Evolutionary conservation across 2,329 filamentous ascomycete species (phyloP).

Genomic region (Colletotrichum somersetense): DNA sequence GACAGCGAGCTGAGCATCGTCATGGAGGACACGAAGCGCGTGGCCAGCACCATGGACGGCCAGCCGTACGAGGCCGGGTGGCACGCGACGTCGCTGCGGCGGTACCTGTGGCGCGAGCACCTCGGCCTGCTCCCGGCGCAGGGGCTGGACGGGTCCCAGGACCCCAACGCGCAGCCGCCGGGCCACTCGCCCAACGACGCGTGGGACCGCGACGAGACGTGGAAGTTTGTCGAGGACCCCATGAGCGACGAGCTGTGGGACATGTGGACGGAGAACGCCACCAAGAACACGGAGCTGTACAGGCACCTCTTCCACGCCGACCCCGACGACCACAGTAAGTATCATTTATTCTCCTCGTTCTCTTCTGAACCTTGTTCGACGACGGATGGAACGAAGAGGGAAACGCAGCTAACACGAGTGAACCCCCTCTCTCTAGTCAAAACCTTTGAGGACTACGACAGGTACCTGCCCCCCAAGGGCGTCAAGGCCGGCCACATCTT

Average conservation of each 20-base stretch:
- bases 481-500: constrained; percentile 89
- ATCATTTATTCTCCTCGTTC: constrained; percentile 46
- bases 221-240: constrained; percentile 78
- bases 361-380: neutral
- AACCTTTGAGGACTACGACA: constrained; percentile 91
- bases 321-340: constrained; percentile 80
- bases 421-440: constrained; percentile 66
- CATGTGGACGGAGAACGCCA: constrained; percentile 77
- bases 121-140: constrained; percentile 84
- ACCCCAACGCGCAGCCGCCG: constrained; percentile 81
- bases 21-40: constrained; percentile 82
- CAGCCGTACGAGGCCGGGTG: constrained; percentile 81
- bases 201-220: constrained; percentile 69
- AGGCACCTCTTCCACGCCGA: constrained; percentile 88
- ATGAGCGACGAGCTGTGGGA: constrained; percentile 75
- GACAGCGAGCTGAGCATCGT: constrained; percentile 93
- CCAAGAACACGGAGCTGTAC: constrained; percentile 80
- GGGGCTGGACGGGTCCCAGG: constrained; percentile 73
- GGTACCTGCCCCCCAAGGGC: constrained; percentile 77
- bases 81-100: constrained; percentile 83
- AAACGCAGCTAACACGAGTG: constrained; percentile 36
- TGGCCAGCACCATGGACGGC: constrained; percentile 84
- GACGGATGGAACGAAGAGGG: neutral
- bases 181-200: constrained; percentile 75
- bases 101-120: constrained; percentile 92